Conservation (phyloP, 1,139 yeast species). For the Magnusiomyces paraingens region DNA sequence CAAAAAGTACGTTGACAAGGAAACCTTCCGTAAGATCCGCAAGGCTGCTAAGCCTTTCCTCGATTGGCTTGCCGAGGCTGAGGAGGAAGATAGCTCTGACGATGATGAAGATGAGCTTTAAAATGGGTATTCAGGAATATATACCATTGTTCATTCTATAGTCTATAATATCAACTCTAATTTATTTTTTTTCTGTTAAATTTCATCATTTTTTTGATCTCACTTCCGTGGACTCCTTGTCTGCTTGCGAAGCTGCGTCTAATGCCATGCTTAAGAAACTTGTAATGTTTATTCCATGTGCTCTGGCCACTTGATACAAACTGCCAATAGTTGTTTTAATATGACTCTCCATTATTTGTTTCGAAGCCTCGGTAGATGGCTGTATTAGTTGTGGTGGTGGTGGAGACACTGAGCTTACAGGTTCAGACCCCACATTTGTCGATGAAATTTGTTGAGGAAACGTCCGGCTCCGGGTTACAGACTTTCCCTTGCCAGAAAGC, state of each 20-base stretch:
- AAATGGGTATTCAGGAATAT: neutral
- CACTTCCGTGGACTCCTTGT: neutral
- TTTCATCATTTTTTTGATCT: neutral
- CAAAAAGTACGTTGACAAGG: conserved; percentile 90
- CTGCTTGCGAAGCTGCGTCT: conserved; percentile 1
- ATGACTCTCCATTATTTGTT: neutral
- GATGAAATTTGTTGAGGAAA: too few species aligned
- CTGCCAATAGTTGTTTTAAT: conserved; percentile 1
- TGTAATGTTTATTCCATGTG: conserved; percentile 3
- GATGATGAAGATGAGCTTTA: neutral
- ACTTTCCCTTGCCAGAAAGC: too few species aligned
- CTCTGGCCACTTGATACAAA: conserved; percentile 1
- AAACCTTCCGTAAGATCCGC: conserved; percentile 86
- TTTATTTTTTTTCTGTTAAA: neutral
- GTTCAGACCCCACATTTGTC: too few species aligned
- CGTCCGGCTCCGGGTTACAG: too few species aligned
- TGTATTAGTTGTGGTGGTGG: too few species aligned
- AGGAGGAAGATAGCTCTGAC: conserved; percentile 39
- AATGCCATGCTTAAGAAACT: neutral
- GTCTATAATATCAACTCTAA: too few species aligned
- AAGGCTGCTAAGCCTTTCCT: conserved; percentile 94
- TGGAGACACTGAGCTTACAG: too few species aligned
- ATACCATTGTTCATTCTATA: neutral
- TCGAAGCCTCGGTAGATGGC: neutral
- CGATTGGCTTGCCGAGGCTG: conserved; percentile 93